These are phyloP conservation scores for Saccharomycopsis crataegensis DNA, from an alignment of 1,139 yeast genomes.

Conservation along the genomic window DNA sequence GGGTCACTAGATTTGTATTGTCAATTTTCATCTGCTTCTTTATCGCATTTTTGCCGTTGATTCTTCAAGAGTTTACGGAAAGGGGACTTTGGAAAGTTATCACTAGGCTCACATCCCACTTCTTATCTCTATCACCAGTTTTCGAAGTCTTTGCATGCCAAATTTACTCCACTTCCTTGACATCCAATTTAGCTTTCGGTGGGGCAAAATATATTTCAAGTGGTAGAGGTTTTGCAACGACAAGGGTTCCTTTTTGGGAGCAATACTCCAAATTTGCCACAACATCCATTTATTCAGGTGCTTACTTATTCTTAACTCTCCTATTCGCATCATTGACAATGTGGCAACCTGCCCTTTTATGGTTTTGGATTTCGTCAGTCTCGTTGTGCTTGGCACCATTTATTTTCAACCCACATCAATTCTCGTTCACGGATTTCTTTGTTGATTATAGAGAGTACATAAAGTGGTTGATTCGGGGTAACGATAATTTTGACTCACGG, in stretches of 20 bases:
- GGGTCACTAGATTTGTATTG: constrained; percentile 69
- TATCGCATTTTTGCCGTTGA: constrained; percentile 63
- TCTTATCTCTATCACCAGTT: constrained; percentile 58
- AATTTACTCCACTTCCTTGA: constrained; percentile 57
- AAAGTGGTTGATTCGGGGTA: constrained; percentile 68
- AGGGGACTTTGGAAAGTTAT: constrained; percentile 66
- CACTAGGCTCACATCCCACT: constrained; percentile 57
- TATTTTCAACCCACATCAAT: constrained; percentile 68
- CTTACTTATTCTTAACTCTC: constrained; percentile 52
- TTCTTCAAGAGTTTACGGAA: constrained; percentile 65
- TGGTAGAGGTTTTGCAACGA: constrained; percentile 70
- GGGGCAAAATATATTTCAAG: constrained; percentile 75
- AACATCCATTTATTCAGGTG: constrained; percentile 65
- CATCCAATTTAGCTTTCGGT: constrained; percentile 63
- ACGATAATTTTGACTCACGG: constrained; percentile 60
- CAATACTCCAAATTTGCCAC: constrained; percentile 66
- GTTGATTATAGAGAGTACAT: constrained; percentile 65
- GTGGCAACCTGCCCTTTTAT: constrained; percentile 66
- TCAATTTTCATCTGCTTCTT: constrained; percentile 69
- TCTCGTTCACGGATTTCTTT: constrained; percentile 69
- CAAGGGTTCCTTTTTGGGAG: constrained; percentile 63
- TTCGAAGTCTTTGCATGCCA: constrained; percentile 72
- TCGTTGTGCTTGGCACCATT: constrained; percentile 65
- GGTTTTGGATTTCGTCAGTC: constrained; percentile 68
- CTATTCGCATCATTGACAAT: constrained; percentile 60